phyloP scores from a whole-genome alignment of 495 filamentous ascomycete species.

The Filosporella fistucella region DNA sequence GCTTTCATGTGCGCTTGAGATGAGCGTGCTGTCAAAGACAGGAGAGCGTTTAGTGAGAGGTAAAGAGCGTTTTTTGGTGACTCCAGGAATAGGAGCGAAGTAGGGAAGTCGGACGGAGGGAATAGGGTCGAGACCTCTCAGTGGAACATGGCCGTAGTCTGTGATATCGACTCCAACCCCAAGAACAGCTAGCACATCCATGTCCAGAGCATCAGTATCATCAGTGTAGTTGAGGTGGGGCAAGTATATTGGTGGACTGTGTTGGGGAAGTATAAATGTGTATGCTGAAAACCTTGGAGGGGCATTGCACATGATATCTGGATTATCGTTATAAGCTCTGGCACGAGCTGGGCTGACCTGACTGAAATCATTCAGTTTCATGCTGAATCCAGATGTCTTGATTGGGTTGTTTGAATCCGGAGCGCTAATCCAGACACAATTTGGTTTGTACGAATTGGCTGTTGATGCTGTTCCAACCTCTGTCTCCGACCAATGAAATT shows the following conservation, averaged over 20 bases:
- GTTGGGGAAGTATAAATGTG: neutral
- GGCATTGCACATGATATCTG: constrained; percentile 7
- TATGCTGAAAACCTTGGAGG: constrained; percentile 7
- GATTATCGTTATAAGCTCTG: constrained; percentile 7
- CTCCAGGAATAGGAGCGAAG: neutral
- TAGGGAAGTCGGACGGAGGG: neutral
- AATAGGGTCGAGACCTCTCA: neutral
- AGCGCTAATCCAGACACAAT: neutral
- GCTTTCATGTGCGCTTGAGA: constrained; percentile 13
- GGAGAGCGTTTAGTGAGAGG: neutral
- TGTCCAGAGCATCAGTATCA: neutral
- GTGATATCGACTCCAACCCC: neutral
- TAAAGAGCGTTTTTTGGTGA: neutral
- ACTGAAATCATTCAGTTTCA: neutral
- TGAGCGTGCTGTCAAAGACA: constrained; percentile 10
- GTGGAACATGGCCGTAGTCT: neutral
- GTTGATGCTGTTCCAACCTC: neutral
- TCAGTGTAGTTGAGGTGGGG: constrained; percentile 10
- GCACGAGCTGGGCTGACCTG: neutral
- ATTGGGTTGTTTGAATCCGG: neutral
- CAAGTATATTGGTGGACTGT: constrained; percentile 7
- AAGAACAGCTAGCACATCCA: neutral
- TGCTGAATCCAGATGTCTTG: neutral
- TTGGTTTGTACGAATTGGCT: neutral
- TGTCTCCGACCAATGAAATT: constrained; percentile 1